Conservation (phyloP, 139 green algal species). For the Pycnococcus provasolii region DNA sequence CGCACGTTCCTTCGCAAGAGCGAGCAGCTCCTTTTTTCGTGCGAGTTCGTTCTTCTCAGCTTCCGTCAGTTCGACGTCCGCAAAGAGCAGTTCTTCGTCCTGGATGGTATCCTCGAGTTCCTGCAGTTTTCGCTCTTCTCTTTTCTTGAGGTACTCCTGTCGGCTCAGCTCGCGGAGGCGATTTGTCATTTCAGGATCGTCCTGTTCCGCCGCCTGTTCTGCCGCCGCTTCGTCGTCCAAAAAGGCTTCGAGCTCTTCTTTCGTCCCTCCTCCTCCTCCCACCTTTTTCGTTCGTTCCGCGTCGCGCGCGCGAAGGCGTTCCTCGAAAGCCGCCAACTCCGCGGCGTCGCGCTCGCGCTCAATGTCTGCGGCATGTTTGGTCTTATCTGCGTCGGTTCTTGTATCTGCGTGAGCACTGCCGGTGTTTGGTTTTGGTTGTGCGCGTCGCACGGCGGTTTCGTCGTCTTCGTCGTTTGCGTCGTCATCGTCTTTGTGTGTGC, state of each 20-base stretch:
- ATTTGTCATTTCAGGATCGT: constrained; percentile 25
- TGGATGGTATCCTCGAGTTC: constrained; percentile 67
- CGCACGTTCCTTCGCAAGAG: constrained; percentile 53
- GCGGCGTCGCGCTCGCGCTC: constrained; percentile 36
- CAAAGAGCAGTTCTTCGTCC: constrained; percentile 68
- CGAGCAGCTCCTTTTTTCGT: constrained; percentile 63
- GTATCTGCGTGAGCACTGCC: no score
- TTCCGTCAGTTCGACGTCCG: constrained; percentile 53
- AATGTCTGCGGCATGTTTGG: constrained; percentile 16
- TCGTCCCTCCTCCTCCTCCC: background rate
- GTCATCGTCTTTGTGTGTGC: background rate
- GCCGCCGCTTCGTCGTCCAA: background rate
- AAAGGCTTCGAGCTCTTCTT: background rate
- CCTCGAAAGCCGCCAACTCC: constrained; percentile 86
- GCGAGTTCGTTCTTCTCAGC: constrained; percentile 74
- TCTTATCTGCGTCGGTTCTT: background rate
- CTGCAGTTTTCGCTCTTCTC: constrained; percentile 72
- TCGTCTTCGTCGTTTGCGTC: constrained; percentile 8
- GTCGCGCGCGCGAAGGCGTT: constrained; percentile 47
- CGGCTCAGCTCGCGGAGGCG: constrained; percentile 42
- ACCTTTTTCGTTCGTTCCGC: constrained; percentile 59
- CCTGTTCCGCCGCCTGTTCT: constrained; percentile 27
- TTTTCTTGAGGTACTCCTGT: constrained; percentile 92
- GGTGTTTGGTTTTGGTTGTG: no score
- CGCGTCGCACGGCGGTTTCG: background rate